These are phyloP conservation scores for Aechmea fasciata DNA, from an alignment of 176 grass and related monocot species.

Conservation along the genomic window DNA sequence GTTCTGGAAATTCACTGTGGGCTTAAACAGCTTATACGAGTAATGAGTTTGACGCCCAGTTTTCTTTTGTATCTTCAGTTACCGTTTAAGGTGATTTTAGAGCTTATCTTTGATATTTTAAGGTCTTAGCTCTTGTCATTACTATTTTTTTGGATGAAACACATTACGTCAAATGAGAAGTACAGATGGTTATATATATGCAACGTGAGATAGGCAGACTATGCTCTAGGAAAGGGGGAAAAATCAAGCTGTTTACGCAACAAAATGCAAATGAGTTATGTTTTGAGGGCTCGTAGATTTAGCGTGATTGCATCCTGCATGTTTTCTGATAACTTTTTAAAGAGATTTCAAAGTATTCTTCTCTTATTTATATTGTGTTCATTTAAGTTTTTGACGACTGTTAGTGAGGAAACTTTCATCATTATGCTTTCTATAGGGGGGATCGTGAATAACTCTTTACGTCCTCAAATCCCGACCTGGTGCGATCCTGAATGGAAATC, in stretches of 20 bases:
- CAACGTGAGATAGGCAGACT: too few relatives aligned
- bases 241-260: too few relatives aligned
- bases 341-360: neutral
- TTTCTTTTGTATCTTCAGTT: too few relatives aligned
- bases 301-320: neutral
- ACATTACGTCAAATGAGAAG: too few relatives aligned
- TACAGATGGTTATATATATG: too few relatives aligned
- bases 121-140: neutral
- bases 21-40: too few relatives aligned
- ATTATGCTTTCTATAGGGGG: constrained; percentile 37
- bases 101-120: neutral
- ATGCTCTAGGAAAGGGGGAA: too few relatives aligned
- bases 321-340: neutral
- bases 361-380: neutral
- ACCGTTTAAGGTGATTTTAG: neutral
- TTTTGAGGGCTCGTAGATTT: too few relatives aligned
- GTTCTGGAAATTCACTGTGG: neutral
- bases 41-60: too few relatives aligned
- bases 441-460: constrained; percentile 67
- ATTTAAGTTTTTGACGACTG: constrained; percentile 1
- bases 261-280: too few relatives aligned
- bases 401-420: neutral
- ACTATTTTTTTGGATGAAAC: too few relatives aligned
- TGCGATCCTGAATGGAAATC: constrained; percentile 99
- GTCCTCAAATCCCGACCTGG: constrained; percentile 84